A percentile compares a stretch with the other conserved stretches of the same genome.
Evolutionary conservation across 1,284 basidiomycete species (phyloP).

Genomic region (Sporisorium scitamineum): DNA sequence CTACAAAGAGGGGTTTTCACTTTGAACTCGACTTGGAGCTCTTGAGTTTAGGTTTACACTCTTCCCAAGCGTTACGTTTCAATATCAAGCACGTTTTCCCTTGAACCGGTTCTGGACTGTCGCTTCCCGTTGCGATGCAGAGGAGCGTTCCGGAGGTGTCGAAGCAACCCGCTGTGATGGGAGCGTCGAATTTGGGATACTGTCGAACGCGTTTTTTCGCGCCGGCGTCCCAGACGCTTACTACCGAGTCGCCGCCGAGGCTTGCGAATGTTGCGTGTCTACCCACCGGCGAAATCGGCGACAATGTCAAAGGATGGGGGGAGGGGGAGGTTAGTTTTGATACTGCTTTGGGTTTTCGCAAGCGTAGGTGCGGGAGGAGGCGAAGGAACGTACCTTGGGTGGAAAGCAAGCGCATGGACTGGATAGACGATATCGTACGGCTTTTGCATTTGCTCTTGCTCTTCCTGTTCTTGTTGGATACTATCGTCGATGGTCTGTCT

Average conservation of each 20-base stretch:
- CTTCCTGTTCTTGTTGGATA: neutral
- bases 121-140: slow-evolving; percentile 59
- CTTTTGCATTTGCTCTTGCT: slow-evolving; percentile 71
- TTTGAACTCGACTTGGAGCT: neutral
- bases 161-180: slow-evolving; percentile 58
- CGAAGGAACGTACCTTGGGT: slow-evolving; percentile 73
- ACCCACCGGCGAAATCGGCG: no score
- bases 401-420: slow-evolving; percentile 93
- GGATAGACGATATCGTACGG: slow-evolving; percentile 97
- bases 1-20: no score
- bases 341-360: neutral
- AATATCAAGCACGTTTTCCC: slow-evolving; percentile 26
- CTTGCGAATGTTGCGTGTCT: slow-evolving; percentile 93
- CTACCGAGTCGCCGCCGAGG: slow-evolving; percentile 88
- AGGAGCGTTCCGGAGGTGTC: slow-evolving; percentile 53
- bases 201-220: slow-evolving; percentile 93
- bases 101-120: slow-evolving; percentile 30
- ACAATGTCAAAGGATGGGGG: neutral
- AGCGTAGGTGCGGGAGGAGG: neutral
- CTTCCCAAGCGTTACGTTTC: slow-evolving; percentile 48
- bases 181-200: slow-evolving; percentile 73
- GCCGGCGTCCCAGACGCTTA: slow-evolving; percentile 95
- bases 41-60: slow-evolving; percentile 56
- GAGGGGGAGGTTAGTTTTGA: neutral
- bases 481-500: slow-evolving; percentile 77